Conservation (phyloP, 140 eudicot genomes). For the Senecio squalidus region DNA sequence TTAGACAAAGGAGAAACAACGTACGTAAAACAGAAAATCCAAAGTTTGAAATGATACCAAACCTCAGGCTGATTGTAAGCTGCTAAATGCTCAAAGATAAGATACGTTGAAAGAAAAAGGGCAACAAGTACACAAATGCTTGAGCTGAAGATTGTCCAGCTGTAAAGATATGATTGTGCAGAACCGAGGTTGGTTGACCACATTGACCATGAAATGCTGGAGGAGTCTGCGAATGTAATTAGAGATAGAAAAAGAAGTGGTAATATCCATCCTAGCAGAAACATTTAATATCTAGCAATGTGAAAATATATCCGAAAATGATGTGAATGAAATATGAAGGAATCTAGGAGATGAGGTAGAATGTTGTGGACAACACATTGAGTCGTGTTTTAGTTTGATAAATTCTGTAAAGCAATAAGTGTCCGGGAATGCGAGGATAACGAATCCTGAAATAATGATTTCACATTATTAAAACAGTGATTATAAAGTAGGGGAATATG, state of each 20-base stretch:
- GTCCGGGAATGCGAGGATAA: too few species aligned
- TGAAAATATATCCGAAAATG: conserved; percentile 3
- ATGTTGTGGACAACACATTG: too few species aligned
- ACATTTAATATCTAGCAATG: conserved; percentile 8
- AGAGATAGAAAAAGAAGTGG: conserved; percentile 26
- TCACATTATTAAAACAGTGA: too few species aligned
- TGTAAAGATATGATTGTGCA: conserved; percentile 48
- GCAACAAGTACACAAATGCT: conserved; percentile 79
- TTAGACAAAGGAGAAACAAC: not conserved
- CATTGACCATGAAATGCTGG: conserved; percentile 32
- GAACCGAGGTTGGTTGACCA: conserved; percentile 44
- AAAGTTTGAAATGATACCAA: conserved; percentile 11
- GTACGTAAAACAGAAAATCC: not conserved
- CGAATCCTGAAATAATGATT: too few species aligned
- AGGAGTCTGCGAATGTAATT: conserved; percentile 44
- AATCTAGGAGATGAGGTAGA: not conserved
- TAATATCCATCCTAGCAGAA: conserved; percentile 41
- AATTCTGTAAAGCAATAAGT: too few species aligned
- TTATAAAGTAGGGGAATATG: too few species aligned
- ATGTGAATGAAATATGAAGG: not conserved
- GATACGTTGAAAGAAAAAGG: conserved; percentile 74
- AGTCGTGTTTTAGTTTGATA: too few species aligned
- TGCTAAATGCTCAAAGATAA: conserved; percentile 82
- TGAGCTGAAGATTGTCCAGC: conserved; percentile 65
- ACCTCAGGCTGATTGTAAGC: conserved; percentile 99